Evolutionary conservation across 2,329 filamentous ascomycete species (phyloP).

Genomic region (Biscogniauxia sp.): DNA sequence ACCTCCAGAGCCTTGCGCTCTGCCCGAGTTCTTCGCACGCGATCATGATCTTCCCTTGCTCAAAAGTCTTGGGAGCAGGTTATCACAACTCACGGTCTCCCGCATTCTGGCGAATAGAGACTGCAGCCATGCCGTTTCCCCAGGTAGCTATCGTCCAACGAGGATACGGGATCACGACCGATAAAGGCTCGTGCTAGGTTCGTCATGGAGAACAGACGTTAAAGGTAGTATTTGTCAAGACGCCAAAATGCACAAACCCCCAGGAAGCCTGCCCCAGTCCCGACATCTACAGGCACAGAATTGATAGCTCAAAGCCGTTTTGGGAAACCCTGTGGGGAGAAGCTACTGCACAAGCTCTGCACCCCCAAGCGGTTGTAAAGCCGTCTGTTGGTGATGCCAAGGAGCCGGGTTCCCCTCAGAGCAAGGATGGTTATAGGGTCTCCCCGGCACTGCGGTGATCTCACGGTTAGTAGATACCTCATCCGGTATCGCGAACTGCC

Average conservation of each 20-base stretch:
- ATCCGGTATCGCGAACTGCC: slow-evolving; percentile 2
- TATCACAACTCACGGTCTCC: background rate
- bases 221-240: background rate
- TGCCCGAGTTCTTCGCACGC: background rate
- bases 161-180: background rate
- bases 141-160: background rate
- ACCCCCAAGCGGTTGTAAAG: background rate
- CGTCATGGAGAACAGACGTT: background rate
- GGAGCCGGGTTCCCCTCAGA: slow-evolving; percentile 13
- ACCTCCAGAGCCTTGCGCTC: background rate
- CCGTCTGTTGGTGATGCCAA: slow-evolving; percentile 14
- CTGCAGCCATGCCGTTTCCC: background rate
- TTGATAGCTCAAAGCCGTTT: background rate
- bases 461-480: slow-evolving; percentile 2
- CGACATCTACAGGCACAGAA: background rate
- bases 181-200: background rate
- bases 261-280: background rate
- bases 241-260: background rate
- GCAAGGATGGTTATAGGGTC: slow-evolving; percentile 4
- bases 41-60: background rate
- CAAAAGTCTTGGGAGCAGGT: background rate
- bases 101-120: background rate
- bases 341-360: background rate
- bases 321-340: background rate
- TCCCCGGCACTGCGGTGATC: slow-evolving; percentile 4